Percentiles rank a stretch among this genome's conserved stretches.
These are phyloP conservation scores for Malassezia arunalokei DNA, from an alignment of 1,284 basidiomycete species.

Conservation along the genomic window DNA sequence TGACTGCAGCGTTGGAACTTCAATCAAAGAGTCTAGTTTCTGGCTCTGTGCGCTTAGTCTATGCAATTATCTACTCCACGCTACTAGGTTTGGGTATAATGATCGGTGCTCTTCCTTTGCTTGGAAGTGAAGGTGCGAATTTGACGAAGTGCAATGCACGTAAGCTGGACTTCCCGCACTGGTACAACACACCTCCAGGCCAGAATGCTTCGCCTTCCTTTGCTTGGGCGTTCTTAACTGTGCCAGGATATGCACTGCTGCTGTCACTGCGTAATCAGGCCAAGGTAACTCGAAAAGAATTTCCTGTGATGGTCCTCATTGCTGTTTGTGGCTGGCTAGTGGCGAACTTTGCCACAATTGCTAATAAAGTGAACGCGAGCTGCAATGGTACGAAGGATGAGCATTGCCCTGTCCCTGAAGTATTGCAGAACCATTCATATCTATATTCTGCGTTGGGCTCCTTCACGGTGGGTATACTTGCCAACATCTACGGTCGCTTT, in stretches of 20 bases:
- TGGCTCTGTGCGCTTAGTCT: constrained; percentile 65
- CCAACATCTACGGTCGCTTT: constrained; percentile 71
- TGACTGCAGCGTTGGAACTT: constrained; percentile 62
- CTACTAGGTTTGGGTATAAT: constrained; percentile 36
- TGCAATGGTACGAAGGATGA: not conserved
- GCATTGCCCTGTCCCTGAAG: not conserved
- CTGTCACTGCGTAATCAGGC: constrained; percentile 67
- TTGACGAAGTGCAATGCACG: not conserved
- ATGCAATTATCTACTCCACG: constrained; percentile 61
- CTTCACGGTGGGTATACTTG: constrained; percentile 67
- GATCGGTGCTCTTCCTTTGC: constrained; percentile 27
- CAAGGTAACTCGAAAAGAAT: constrained; percentile 57
- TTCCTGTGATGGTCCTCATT: constrained; percentile 57
- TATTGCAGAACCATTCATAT: constrained; percentile 23
- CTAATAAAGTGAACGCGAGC: not conserved
- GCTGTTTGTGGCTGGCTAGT: constrained; percentile 61
- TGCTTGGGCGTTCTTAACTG: constrained; percentile 56
- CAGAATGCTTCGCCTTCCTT: not conserved
- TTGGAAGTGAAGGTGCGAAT: not conserved
- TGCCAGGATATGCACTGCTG: constrained; percentile 63
- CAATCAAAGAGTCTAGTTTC: constrained; percentile 45
- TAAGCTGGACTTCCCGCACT: not conserved
- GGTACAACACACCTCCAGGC: constrained; percentile 6
- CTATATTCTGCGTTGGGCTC: constrained; percentile 52
- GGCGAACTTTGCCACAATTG: constrained; percentile 18